Percentiles rank a stretch among this genome's conserved stretches.
phyloP scores from a whole-genome alignment of 768 basidiomycete species.

The Lentinula raphanica region DNA sequence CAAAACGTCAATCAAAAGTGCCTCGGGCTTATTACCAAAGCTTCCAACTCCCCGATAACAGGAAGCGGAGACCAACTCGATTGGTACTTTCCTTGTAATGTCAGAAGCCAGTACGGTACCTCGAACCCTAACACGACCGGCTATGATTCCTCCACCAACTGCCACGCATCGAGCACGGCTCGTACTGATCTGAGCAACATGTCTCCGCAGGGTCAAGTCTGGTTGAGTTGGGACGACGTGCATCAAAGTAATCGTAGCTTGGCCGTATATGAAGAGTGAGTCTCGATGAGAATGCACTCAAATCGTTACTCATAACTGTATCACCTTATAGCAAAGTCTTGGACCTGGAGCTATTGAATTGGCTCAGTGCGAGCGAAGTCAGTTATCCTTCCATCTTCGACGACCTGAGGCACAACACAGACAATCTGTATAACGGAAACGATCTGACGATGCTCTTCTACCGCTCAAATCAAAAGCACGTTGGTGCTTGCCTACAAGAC shows the following conservation, averaged over 20 bases:
- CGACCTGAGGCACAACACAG: slow-evolving; percentile 52
- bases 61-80: slow-evolving; percentile 57
- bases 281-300: slow-evolving; percentile 13
- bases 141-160: slow-evolving; percentile 61
- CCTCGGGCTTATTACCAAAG: slow-evolving; percentile 66
- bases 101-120: slow-evolving; percentile 69
- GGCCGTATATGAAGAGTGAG: slow-evolving; percentile 92
- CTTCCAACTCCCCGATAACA: slow-evolving; percentile 66
- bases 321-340: slow-evolving; percentile 70
- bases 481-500: slow-evolving; percentile 84
- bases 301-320: slow-evolving; percentile 5
- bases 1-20: slow-evolving; percentile 89
- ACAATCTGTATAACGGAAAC: slow-evolving; percentile 71
- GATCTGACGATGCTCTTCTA: slow-evolving; percentile 86
- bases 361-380: slow-evolving; percentile 79
- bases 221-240: slow-evolving; percentile 90
- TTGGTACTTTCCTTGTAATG: slow-evolving; percentile 99
- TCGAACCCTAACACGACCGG: slow-evolving; percentile 60
- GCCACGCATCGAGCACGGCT: slow-evolving; percentile 61
- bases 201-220: slow-evolving; percentile 75
- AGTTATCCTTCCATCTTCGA: slow-evolving; percentile 82
- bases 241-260: slow-evolving; percentile 64
- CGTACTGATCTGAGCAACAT: slow-evolving; percentile 46
- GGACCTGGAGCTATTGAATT: slow-evolving; percentile 78
- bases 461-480: slow-evolving; percentile 59